Conservation (phyloP, 768 basidiomycete genomes). For the Auriscalpium orientale region DNA sequence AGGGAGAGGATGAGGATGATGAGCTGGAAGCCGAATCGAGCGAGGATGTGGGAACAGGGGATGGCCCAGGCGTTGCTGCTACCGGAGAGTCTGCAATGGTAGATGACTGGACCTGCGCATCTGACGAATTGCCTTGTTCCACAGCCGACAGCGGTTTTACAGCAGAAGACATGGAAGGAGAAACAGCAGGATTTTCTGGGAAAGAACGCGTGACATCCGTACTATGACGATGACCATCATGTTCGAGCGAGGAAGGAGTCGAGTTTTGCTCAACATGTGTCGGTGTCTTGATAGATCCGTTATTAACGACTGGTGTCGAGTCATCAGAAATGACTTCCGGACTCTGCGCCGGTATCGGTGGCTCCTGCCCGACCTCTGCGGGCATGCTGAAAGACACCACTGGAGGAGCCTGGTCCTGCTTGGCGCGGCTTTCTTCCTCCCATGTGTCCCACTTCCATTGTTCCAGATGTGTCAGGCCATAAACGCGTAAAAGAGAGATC, state of each 20-base stretch:
- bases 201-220: slow-evolving; percentile 3
- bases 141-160: neutral
- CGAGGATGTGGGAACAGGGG: slow-evolving; percentile 6
- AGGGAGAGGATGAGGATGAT: slow-evolving; percentile 1
- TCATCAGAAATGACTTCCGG: neutral
- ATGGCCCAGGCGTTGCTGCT: neutral
- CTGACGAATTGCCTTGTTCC: too few relatives aligned
- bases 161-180: neutral
- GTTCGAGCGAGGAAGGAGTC: neutral
- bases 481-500: slow-evolving; percentile 84
- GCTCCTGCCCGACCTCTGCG: slow-evolving; percentile 20
- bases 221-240: slow-evolving; percentile 8
- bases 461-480: slow-evolving; percentile 93
- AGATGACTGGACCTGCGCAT: neutral
- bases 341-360: slow-evolving; percentile 12
- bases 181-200: neutral
- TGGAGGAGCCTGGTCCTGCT: slow-evolving; percentile 26
- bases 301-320: neutral
- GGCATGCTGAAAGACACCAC: neutral
- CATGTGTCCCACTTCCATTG: slow-evolving; percentile 90
- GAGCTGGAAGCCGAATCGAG: neutral
- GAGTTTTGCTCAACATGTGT: neutral
- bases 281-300: neutral
- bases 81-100: neutral
- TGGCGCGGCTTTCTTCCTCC: slow-evolving; percentile 59